Evolutionary conservation across 2,329 filamentous ascomycete genomes (phyloP).

Genomic region (Colletotrichum viniferum): DNA sequence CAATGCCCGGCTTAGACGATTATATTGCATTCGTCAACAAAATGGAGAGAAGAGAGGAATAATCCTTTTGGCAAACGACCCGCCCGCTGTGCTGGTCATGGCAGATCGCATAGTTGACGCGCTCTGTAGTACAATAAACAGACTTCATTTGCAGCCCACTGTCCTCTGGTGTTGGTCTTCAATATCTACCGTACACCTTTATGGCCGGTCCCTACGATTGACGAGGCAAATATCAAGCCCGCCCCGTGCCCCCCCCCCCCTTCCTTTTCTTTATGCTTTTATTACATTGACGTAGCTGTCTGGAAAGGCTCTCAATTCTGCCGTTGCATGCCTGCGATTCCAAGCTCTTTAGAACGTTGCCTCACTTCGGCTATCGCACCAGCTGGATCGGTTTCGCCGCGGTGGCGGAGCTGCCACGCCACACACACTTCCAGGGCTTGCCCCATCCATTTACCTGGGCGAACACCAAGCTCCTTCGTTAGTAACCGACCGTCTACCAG

Average conservation of each 20-base stretch:
- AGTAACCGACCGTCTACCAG: slow-evolving; percentile 79
- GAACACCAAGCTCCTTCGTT: slow-evolving; percentile 68
- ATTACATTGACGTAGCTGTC: neutral
- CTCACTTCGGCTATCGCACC: slow-evolving; percentile 66
- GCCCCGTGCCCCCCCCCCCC: neutral
- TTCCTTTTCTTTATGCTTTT: neutral
- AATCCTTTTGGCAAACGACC: neutral
- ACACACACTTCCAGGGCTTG: slow-evolving; percentile 79
- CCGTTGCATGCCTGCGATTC: slow-evolving; percentile 33
- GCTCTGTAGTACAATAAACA: neutral
- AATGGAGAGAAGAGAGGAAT: neutral
- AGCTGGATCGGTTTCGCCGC: slow-evolving; percentile 62
- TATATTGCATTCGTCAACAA: neutral
- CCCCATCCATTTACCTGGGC: slow-evolving; percentile 84
- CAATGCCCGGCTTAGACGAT: neutral
- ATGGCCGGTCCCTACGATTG: neutral
- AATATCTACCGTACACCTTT: neutral
- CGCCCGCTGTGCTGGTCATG: neutral
- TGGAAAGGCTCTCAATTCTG: neutral
- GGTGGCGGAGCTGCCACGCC: slow-evolving; percentile 88
- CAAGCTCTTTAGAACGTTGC: slow-evolving; percentile 55
- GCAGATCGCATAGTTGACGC: neutral
- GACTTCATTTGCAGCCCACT: neutral
- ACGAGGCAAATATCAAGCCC: neutral
- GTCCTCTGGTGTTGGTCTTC: neutral